Percentiles rank a stretch among this genome's conserved stretches.
phyloP scores from a whole-genome alignment of 257 asterid genomes.

The Capsicum baccatum region DNA sequence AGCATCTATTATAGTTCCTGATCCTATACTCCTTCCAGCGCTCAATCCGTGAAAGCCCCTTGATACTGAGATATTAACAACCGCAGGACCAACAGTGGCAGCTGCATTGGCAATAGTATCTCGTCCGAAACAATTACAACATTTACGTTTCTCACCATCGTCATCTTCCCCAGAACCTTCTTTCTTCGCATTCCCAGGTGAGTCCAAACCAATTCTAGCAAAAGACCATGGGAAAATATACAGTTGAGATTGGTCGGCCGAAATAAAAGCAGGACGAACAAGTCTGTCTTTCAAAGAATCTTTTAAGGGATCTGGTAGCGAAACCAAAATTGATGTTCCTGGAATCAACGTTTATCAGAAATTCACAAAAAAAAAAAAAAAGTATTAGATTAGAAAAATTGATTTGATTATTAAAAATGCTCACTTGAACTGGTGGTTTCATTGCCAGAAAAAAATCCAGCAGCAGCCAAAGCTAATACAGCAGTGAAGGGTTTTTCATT shows the following conservation, averaged over 20 bases:
- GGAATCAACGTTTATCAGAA: background rate
- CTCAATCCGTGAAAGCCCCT: conserved; percentile 58
- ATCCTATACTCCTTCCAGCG: conserved; percentile 70
- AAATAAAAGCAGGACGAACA: conserved; percentile 37
- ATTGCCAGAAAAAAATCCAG: conserved; percentile 49
- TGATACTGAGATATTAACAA: conserved; percentile 80
- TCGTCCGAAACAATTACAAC: conserved; percentile 76
- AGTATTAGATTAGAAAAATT: background rate
- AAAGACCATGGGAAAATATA: conserved; percentile 52
- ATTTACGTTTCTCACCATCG: conserved; percentile 44
- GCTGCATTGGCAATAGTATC: conserved; percentile 90
- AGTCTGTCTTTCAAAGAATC: conserved; percentile 45
- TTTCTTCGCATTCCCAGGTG: conserved; percentile 45
- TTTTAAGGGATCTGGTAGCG: conserved; percentile 44
- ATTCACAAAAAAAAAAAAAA: background rate
- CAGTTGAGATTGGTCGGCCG: conserved; percentile 40
- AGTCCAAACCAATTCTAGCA: conserved; percentile 42
- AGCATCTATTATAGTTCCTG: conserved; percentile 82
- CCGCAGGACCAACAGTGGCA: conserved; percentile 82
- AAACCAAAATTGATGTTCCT: conserved; percentile 53
- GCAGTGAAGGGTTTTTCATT: conserved; percentile 47
- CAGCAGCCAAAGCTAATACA: conserved; percentile 59
- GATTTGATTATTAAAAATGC: background rate
- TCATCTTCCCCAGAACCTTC: conserved; percentile 47
- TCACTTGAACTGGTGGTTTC: conserved; percentile 54